Evolutionary conservation across 345 rosid genomes (phyloP).

Genomic region (Melastoma malabathricum): DNA sequence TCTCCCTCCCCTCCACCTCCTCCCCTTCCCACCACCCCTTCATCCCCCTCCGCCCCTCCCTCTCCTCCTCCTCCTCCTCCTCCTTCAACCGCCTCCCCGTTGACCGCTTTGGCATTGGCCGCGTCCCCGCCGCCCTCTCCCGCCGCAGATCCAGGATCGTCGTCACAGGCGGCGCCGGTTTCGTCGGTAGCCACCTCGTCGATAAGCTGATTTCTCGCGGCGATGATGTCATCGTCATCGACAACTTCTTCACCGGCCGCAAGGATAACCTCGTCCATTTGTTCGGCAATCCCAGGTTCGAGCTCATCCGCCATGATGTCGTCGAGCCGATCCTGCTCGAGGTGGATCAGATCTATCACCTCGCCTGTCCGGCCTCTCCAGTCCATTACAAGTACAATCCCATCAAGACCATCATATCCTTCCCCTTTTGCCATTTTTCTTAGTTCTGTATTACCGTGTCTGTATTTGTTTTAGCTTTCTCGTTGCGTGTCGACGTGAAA

Average conservation of each 20-base stretch:
- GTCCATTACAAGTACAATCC: conserved; percentile 96
- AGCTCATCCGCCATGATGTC: conserved; percentile 91
- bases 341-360: conserved; percentile 98
- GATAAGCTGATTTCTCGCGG: conserved; percentile 83
- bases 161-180: conserved; percentile 95
- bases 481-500: background rate
- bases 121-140: conserved; percentile 66
- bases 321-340: conserved; percentile 91
- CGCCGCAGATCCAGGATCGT: conserved; percentile 66
- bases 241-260: conserved; percentile 92
- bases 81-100: conserved; percentile 9
- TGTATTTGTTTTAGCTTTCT: background rate
- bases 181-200: conserved; percentile 94
- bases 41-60: conserved; percentile 7
- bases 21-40: conserved; percentile 10
- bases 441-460: background rate
- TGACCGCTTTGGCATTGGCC: conserved; percentile 27
- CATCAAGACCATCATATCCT: conserved; percentile 97
- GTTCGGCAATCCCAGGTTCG: conserved; percentile 74
- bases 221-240: conserved; percentile 90
- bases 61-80: conserved; percentile 1
- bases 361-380: conserved; percentile 98
- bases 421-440: conserved; percentile 3
- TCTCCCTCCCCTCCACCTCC: conserved; percentile 48
- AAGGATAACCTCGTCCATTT: conserved; percentile 82